These are phyloP conservation scores for Ophiostoma ulmi DNA, from an alignment of 2,329 filamentous ascomycete genomes.

Conservation along the genomic window DNA sequence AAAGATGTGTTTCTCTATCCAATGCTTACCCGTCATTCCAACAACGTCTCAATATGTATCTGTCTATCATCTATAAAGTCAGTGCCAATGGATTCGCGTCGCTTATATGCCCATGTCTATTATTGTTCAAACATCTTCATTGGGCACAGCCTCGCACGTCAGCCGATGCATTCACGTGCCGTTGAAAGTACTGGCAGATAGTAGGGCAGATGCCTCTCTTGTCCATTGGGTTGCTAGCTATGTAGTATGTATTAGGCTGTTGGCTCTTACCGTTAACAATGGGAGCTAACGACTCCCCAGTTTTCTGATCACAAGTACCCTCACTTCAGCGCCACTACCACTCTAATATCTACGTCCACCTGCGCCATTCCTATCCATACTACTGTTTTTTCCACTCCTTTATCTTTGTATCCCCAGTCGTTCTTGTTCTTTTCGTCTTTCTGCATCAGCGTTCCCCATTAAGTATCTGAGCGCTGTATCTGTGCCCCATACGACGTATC, in stretches of 20 bases:
- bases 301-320: too few species aligned
- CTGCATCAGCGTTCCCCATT: background rate
- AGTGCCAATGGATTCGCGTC: background rate
- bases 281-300: background rate
- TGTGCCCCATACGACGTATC: background rate
- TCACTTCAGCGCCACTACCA: background rate
- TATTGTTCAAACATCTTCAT: background rate
- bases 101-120: background rate
- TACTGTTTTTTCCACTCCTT: background rate
- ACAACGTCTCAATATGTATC: background rate
- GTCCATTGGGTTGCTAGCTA: background rate
- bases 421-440: background rate
- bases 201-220: conserved; percentile 1
- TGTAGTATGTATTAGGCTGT: background rate
- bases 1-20: too few species aligned
- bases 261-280: background rate
- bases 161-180: background rate
- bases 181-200: background rate
- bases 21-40: background rate
- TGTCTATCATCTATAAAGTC: background rate
- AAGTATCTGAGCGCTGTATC: background rate
- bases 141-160: background rate
- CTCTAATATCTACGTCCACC: background rate
- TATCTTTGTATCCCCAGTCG: background rate
- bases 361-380: background rate